Evolutionary conservation across 2,329 filamentous ascomycete genomes (phyloP).

Genomic region (Mycosphaerella sp.): DNA sequence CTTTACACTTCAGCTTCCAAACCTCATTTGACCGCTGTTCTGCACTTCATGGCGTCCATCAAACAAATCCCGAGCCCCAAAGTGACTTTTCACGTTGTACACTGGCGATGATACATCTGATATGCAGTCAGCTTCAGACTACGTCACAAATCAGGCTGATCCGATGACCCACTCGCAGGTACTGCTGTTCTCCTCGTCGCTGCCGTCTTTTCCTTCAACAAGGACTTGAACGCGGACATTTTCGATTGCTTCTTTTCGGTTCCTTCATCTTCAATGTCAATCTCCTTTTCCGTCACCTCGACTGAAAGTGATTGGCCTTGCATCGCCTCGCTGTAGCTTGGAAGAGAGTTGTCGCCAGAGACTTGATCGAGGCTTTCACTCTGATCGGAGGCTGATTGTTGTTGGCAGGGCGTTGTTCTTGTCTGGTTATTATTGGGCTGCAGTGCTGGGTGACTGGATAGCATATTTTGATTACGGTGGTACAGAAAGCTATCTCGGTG

Average conservation of each 20-base stretch:
- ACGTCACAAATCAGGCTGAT: too few species aligned
- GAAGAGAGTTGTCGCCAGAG: slow-evolving; percentile 2
- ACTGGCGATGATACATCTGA: background rate
- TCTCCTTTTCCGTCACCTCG: slow-evolving; percentile 4
- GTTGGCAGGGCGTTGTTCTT: background rate
- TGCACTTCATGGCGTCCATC: background rate
- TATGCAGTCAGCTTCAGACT: background rate
- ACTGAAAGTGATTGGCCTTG: slow-evolving; percentile 3
- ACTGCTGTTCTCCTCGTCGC: background rate
- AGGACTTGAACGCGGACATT: background rate
- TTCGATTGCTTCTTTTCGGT: background rate
- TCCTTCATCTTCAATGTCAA: background rate
- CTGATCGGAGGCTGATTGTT: background rate
- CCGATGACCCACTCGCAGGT: too few species aligned
- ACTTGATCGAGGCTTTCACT: background rate
- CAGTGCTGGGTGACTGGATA: too few species aligned
- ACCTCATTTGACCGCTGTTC: slow-evolving; percentile 2
- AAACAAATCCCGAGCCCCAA: background rate
- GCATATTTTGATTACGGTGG: too few species aligned
- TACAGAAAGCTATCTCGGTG: too few species aligned
- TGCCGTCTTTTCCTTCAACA: background rate
- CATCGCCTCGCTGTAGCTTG: slow-evolving; percentile 8
- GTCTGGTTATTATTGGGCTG: background rate
- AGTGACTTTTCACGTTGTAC: background rate
- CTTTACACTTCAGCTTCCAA: background rate